Evolutionary conservation across 2,329 filamentous ascomycete species (phyloP).

Genomic region (Apiospora sp.): DNA sequence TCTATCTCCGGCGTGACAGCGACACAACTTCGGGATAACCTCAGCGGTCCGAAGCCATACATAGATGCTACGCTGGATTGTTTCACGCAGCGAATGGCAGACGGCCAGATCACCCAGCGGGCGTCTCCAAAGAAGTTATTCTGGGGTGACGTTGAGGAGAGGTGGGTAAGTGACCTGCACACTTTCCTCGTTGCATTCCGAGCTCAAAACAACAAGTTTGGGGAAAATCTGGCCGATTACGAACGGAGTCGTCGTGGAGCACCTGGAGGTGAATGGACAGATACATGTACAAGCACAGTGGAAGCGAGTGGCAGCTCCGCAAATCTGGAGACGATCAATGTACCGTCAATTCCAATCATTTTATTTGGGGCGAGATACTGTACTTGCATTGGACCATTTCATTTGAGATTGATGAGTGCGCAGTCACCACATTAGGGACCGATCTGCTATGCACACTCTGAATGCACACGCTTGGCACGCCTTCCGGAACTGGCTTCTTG

Average conservation of each 20-base stretch:
- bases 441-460: background rate
- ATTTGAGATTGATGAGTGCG: background rate
- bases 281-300: background rate
- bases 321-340: slow-evolving; percentile 16
- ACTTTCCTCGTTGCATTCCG: slow-evolving; percentile 7
- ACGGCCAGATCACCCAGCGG: slow-evolving; percentile 3
- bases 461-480: background rate
- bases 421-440: background rate
- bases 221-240: slow-evolving; percentile 20
- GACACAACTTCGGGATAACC: slow-evolving; percentile 19
- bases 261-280: background rate
- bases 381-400: background rate
- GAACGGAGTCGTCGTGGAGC: slow-evolving; percentile 7
- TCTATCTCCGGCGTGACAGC: slow-evolving; percentile 3
- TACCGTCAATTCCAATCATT: background rate
- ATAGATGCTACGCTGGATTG: slow-evolving; percentile 18
- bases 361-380: background rate
- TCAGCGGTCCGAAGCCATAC: slow-evolving; percentile 16
- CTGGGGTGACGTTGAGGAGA: slow-evolving; percentile 14
- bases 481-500: background rate
- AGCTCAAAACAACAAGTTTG: slow-evolving; percentile 19
- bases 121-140: slow-evolving; percentile 4
- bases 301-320: slow-evolving; percentile 1
- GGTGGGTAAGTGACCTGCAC: background rate
- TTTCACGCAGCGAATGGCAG: slow-evolving; percentile 4